A percentile compares a stretch with the other conserved stretches of the same genome.
These are phyloP conservation scores for Boletus insuetus DNA, from an alignment of 768 basidiomycete species.

Conservation along the genomic window DNA sequence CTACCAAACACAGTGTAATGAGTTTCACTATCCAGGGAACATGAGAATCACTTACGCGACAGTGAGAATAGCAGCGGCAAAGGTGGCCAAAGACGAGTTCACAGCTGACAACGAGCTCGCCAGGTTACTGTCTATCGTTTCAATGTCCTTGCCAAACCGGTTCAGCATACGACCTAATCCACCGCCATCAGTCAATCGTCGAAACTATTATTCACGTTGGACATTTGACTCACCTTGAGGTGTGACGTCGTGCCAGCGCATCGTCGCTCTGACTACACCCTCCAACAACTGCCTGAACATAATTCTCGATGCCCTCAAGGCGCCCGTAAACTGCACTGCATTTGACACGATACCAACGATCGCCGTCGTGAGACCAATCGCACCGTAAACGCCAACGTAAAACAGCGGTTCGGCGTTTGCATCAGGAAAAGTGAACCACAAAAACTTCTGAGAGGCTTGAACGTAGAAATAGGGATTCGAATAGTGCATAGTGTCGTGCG, in stretches of 20 bases:
- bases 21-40: constrained; percentile 4
- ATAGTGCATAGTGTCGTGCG: constrained; percentile 14
- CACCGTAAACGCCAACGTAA: constrained; percentile 66
- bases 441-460: constrained; percentile 1
- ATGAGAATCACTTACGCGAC: constrained; percentile 49
- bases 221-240: constrained; percentile 53
- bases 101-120: constrained; percentile 70
- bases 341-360: constrained; percentile 45
- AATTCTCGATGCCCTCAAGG: constrained; percentile 33
- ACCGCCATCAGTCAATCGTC: background rate
- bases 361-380: constrained; percentile 52
- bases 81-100: constrained; percentile 72
- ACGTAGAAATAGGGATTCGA: constrained; percentile 17
- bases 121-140: constrained; percentile 78
- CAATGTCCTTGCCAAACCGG: constrained; percentile 84
- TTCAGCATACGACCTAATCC: constrained; percentile 75
- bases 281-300: constrained; percentile 54
- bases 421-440: constrained; percentile 37
- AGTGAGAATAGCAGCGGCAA: constrained; percentile 72
- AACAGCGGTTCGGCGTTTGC: constrained; percentile 64
- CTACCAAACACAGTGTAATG: constrained; percentile 29
- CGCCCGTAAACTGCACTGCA: constrained; percentile 58
- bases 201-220: background rate
- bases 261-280: constrained; percentile 75
- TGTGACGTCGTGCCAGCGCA: constrained; percentile 82